These are phyloP conservation scores for Fusarium incarnatum DNA, from an alignment of 2,329 filamentous ascomycete species.

Conservation along the genomic window DNA sequence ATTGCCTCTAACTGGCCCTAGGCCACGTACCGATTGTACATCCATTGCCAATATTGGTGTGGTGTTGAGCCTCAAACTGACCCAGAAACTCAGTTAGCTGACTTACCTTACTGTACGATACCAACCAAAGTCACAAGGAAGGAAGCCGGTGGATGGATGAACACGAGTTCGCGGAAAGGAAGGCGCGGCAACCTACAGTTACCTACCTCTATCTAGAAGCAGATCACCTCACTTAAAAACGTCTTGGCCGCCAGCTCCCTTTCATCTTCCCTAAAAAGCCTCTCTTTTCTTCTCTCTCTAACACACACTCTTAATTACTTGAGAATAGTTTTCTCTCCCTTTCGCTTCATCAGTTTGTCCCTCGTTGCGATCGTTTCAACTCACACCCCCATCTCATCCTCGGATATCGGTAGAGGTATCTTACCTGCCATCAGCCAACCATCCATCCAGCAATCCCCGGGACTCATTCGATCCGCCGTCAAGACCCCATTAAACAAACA, in stretches of 20 bases:
- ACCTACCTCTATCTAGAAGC: slow-evolving; percentile 2
- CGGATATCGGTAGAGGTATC: slow-evolving; percentile 13
- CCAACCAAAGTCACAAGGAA: slow-evolving; percentile 27
- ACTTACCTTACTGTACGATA: slow-evolving; percentile 7
- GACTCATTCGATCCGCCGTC: slow-evolving; percentile 24
- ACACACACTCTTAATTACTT: slow-evolving; percentile 5
- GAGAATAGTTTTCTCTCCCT: slow-evolving; percentile 21
- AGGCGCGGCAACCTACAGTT: slow-evolving; percentile 14
- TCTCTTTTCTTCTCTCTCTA: not conserved
- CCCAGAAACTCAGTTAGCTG: slow-evolving; percentile 11
- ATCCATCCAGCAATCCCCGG: slow-evolving; percentile 8
- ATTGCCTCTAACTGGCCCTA: slow-evolving; percentile 22
- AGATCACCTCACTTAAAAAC: slow-evolving; percentile 37
- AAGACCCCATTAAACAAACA: slow-evolving; percentile 21
- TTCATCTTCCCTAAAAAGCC: slow-evolving; percentile 25
- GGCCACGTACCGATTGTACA: slow-evolving; percentile 27
- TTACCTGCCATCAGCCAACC: slow-evolving; percentile 3
- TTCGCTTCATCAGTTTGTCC: slow-evolving; percentile 32
- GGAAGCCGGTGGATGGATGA: slow-evolving; percentile 28
- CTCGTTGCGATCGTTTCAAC: slow-evolving; percentile 30
- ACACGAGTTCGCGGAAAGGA: slow-evolving; percentile 21
- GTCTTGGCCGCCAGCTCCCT: slow-evolving; percentile 21
- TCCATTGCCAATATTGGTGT: slow-evolving; percentile 35
- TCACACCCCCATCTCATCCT: not conserved
- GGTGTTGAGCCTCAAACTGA: slow-evolving; percentile 32